These are phyloP conservation scores for Fusarium sp. DNA, from an alignment of 2,329 filamentous ascomycete species.

Conservation along the genomic window DNA sequence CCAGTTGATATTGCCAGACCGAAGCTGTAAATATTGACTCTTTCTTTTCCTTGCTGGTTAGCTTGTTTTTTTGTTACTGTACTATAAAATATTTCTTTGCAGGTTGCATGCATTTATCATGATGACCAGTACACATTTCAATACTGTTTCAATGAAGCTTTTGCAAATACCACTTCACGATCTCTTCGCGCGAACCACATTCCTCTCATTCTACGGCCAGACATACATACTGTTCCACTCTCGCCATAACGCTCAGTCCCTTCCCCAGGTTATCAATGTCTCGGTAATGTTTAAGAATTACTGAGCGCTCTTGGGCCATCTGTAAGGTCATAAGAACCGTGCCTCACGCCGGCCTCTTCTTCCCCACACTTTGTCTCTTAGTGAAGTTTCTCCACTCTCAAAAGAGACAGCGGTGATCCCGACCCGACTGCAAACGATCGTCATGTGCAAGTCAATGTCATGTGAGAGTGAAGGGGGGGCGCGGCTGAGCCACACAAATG, in stretches of 20 bases:
- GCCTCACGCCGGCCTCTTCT: constrained; percentile 9
- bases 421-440: constrained; percentile 23
- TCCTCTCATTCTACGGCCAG: background rate
- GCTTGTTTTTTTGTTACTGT: constrained; percentile 1
- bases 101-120: background rate
- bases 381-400: constrained; percentile 30
- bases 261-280: constrained; percentile 20
- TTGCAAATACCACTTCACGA: background rate
- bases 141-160: background rate
- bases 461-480: constrained; percentile 40
- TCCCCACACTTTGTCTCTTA: constrained; percentile 32
- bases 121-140: background rate
- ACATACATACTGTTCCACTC: constrained; percentile 21
- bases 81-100: background rate
- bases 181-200: constrained; percentile 1
- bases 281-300: constrained; percentile 9
- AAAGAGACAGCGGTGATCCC: constrained; percentile 17
- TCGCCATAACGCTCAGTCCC: constrained; percentile 17
- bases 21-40: constrained; percentile 40
- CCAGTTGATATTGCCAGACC: constrained; percentile 56
- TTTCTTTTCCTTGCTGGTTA: background rate
- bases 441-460: constrained; percentile 45
- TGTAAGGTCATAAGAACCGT: constrained; percentile 30
- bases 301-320: constrained; percentile 11
- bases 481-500: constrained; percentile 34